Base-by-base conservation (phyloP, 2,329 filamentous ascomycete genomes). In the Stagonosporopsis rhizophila region DNA sequence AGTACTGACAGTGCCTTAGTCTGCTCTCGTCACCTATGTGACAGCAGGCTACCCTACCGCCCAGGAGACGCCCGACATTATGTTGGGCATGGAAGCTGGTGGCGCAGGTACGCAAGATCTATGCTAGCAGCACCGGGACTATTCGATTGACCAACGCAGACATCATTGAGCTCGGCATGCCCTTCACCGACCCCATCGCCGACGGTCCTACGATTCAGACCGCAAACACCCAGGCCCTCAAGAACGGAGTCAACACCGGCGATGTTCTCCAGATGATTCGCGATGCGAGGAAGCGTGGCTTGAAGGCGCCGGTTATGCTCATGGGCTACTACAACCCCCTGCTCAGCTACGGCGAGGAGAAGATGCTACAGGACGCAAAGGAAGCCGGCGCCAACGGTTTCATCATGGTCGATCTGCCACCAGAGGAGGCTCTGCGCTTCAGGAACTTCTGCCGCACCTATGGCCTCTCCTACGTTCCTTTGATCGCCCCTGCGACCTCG, bases 291-390 rank as follows among this genome's bases (percentile, higher is more conserved):
- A 83, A 84, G 66, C 85, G 84, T 60, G 95, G 95, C 38, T 82
- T 98, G 52, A 88, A 84, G 69, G 87, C 89, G 0, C 95, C 95
- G 0, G 86, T 99, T 38, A 80, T 99, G 72, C 85, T 99, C 64
- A 99, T 99, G 95, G 95, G 95, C 70, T 99, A 99, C 85, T 99
- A 96, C 81, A 99, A 99, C 81, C 95, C 95, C 1, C 83, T 98
- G 59, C 82, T 98, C 59, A 91, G 89, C 70, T 99, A 98, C 75
- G 95, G 95, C 50, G 95, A 99, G 80, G 92, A 96, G 79, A 85
- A 84, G 58, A 87, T 98, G 77, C 82, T 99, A 51, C 84, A 87
- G 67, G 93, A 98, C 77, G 91, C 92, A 76, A 89, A 89, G 74
- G 86, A 87, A 51, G 90, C 91, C 2, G 92, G 93, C 23, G 87